Conservation (phyloP, 1,139 yeast species). For the Tardiomyces digboiensis region DNA sequence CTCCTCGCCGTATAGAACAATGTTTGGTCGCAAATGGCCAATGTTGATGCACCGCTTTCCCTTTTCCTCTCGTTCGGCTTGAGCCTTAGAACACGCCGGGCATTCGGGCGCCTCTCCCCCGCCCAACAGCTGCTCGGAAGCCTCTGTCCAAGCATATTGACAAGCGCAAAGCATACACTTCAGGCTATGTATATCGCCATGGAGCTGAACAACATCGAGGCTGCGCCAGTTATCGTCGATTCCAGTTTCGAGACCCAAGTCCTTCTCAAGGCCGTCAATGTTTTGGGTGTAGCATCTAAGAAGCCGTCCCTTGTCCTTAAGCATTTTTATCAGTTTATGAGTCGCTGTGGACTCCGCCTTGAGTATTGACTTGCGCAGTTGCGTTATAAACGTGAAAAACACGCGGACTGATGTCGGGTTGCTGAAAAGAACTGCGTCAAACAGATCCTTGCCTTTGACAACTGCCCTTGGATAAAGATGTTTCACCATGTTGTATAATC, state of each 20-base stretch:
- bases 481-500: slow-evolving; percentile 67
- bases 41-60: slow-evolving; percentile 58
- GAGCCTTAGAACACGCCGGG: slow-evolving; percentile 43
- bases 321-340: slow-evolving; percentile 68
- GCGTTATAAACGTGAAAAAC: slow-evolving; percentile 81
- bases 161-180: slow-evolving; percentile 63
- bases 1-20: slow-evolving; percentile 70
- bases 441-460: slow-evolving; percentile 91
- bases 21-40: slow-evolving; percentile 64
- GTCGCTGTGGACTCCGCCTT: slow-evolving; percentile 59
- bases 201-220: slow-evolving; percentile 76
- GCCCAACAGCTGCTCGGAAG: slow-evolving; percentile 35
- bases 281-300: slow-evolving; percentile 90
- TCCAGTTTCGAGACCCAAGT: slow-evolving; percentile 65
- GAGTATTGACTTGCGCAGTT: slow-evolving; percentile 70
- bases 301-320: slow-evolving; percentile 72
- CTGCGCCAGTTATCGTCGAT: slow-evolving; percentile 19
- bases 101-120: slow-evolving; percentile 59
- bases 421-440: slow-evolving; percentile 63
- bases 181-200: slow-evolving; percentile 75
- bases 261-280: slow-evolving; percentile 82
- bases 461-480: slow-evolving; percentile 49
- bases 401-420: slow-evolving; percentile 59
- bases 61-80: slow-evolving; percentile 40
- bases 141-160: slow-evolving; percentile 51